phyloP scores from a whole-genome alignment of 306 rosid genomes.

The Quercus variabilis region DNA sequence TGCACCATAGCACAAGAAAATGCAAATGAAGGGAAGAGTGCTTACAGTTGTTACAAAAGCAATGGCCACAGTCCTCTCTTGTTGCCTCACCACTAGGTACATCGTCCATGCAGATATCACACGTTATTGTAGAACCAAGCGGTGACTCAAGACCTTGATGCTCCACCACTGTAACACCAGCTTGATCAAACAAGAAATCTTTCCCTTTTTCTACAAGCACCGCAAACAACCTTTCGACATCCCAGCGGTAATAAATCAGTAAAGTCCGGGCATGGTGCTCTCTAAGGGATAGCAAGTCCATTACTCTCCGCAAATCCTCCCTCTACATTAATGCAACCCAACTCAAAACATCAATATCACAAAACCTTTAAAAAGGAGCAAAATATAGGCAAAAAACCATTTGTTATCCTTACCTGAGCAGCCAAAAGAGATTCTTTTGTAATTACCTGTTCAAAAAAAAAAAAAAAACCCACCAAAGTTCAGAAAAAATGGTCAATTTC shows the following conservation, averaged over 20 bases:
- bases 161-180: constrained; percentile 70
- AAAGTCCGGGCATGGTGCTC: constrained; percentile 85
- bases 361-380: neutral
- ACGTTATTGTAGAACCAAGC: constrained; percentile 35
- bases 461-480: neutral
- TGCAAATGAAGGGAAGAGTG: constrained; percentile 3
- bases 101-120: constrained; percentile 81
- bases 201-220: constrained; percentile 74
- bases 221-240: constrained; percentile 64
- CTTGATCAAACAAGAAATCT: constrained; percentile 49
- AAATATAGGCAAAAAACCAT: neutral
- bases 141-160: constrained; percentile 27
- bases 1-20: neutral
- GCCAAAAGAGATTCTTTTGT: constrained; percentile 66
- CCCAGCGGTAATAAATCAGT: constrained; percentile 89
- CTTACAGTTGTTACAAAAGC: constrained; percentile 91
- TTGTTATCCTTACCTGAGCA: constrained; percentile 61
- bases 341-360: constrained; percentile 20
- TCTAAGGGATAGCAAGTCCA: constrained; percentile 69
- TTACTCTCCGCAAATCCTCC: constrained; percentile 83
- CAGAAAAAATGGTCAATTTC: constrained; percentile 6
- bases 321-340: constrained; percentile 39
- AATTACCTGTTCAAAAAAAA: constrained; percentile 48
- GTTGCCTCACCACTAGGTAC: constrained; percentile 58
- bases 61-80: constrained; percentile 90